phyloP scores from a whole-genome alignment of 2,329 filamentous ascomycete genomes.

The Phialocephala sp. region DNA sequence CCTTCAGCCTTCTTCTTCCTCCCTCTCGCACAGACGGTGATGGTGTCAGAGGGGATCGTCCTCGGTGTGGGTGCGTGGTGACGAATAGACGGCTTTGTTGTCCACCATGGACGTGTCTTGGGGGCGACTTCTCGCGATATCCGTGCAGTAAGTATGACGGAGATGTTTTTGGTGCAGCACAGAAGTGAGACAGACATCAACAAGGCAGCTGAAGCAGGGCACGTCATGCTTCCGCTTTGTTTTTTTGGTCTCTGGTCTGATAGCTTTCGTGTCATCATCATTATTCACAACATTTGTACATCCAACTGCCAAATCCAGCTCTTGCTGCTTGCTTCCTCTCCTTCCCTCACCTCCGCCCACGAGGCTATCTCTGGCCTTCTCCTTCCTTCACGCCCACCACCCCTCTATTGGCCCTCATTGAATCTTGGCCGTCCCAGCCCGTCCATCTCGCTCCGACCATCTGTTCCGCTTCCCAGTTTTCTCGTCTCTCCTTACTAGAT shows the following conservation, averaged over 20 bases:
- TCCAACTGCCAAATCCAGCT: not conserved
- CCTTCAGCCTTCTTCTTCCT: not conserved
- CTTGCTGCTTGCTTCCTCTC: not conserved
- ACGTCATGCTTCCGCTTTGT: not conserved
- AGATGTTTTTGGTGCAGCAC: not conserved
- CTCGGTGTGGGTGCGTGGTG: not conserved
- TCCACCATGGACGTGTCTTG: not conserved
- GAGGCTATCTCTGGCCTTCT: not conserved
- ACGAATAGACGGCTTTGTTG: slow-evolving; percentile 1
- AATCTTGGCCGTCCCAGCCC: not conserved
- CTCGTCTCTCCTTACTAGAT: not conserved
- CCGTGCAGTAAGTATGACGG: not conserved
- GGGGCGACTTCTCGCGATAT: not conserved
- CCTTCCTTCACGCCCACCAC: not conserved
- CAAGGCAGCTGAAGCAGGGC: not conserved
- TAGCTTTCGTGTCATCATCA: not conserved
- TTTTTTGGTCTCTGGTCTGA: not conserved
- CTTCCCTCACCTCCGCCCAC: too few relatives aligned
- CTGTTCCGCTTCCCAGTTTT: not conserved
- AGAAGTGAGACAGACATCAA: not conserved
- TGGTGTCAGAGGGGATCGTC: not conserved
- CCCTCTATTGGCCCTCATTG: not conserved
- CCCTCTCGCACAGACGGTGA: not conserved
- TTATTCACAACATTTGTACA: not conserved
- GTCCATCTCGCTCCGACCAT: not conserved